phyloP scores from a whole-genome alignment of 2,329 filamentous ascomycete genomes.

The Peltaster fructicola region DNA sequence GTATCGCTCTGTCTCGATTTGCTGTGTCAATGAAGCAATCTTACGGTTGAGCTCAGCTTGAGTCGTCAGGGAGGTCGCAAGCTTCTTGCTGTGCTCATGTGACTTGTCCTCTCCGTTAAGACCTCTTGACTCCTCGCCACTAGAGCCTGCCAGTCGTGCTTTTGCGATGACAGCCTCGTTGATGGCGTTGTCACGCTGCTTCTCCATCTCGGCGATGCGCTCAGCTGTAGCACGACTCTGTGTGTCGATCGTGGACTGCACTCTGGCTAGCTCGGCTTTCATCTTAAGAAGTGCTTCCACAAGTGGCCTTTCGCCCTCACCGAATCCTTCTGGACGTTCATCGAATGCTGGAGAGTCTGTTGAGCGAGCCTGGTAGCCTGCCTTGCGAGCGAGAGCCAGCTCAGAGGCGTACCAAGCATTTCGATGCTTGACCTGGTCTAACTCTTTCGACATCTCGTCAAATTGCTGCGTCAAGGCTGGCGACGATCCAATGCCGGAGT shows the following conservation, averaged over 20 bases:
- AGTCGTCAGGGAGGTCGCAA: constrained; percentile 62
- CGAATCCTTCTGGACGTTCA: constrained; percentile 61
- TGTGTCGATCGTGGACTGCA: constrained; percentile 76
- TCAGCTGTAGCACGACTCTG: constrained; percentile 74
- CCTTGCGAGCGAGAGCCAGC: constrained; percentile 74
- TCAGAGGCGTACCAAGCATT: constrained; percentile 98
- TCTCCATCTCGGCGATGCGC: constrained; percentile 84
- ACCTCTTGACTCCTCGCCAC: constrained; percentile 40
- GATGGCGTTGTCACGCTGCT: constrained; percentile 84
- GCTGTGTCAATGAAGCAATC: constrained; percentile 48
- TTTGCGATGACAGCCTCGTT: constrained; percentile 90
- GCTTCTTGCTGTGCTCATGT: constrained; percentile 60
- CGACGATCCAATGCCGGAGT: constrained; percentile 42
- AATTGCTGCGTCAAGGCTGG: constrained; percentile 46
- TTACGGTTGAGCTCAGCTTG: constrained; percentile 70
- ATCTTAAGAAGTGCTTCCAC: constrained; percentile 86
- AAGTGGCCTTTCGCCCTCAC: constrained; percentile 79
- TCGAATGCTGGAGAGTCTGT: constrained; percentile 54
- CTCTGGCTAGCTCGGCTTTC: constrained; percentile 73
- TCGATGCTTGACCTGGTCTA: constrained; percentile 66
- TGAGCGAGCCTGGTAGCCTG: constrained; percentile 61
- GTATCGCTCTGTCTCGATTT: constrained; percentile 65
- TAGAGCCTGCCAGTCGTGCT: constrained; percentile 68
- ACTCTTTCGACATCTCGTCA: constrained; percentile 64
- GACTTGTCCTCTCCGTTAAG: constrained; percentile 39